Evolutionary conservation across 768 basidiomycete species (phyloP), one percentile per base, ranked within the genome.

Genomic region (Clitopilus hobsonii): DNA sequence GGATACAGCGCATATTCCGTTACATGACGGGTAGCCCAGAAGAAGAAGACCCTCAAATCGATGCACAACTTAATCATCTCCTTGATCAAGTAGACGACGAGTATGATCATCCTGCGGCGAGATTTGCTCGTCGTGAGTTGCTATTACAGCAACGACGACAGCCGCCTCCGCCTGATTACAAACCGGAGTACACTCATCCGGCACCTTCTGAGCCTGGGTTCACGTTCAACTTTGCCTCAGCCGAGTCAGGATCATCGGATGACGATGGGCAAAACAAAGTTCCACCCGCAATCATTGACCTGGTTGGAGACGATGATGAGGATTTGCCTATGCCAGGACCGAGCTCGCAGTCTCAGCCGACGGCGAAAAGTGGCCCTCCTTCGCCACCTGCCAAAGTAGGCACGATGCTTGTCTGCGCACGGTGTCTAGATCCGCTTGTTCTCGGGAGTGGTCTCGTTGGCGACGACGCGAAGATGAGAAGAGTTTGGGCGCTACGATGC

Each of bases 401-500:
- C 41, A 75, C 75, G 14, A 67, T 80, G 10, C 78, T 91, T 13
- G 81, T 86, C 13, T 91, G 90, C 58, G 86, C 85, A 13, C 71
- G 69, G 8, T 92, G 90, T 57, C 68, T 78, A 22, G 84, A 85
- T 56, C 85, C 86, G 0, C 75, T 91, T 4, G 67, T 86, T 8
- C 71, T 86, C 25, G 74, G 78, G 48, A 72, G 73, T 1, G 78
- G 76, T 11, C 71, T 82, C n/a, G 69, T 72, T 14, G 69, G 70
- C 5, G 69, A 74, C 45, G 83, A 81, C 29, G 73, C 70, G 36
- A 70, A 70, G 36, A 68, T 68, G 30, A 71, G 76, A 52, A 77
- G 80, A 38, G 69, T 91, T 6, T 91, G 88, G 89, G 83, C 79
- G 1, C 68, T 92, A 56, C 74, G 86, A 36, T 92, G 89, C 52